These are phyloP conservation scores for Globisporangium emineosum DNA, from an alignment of 352 stramenopile species.

Conservation along the genomic window DNA sequence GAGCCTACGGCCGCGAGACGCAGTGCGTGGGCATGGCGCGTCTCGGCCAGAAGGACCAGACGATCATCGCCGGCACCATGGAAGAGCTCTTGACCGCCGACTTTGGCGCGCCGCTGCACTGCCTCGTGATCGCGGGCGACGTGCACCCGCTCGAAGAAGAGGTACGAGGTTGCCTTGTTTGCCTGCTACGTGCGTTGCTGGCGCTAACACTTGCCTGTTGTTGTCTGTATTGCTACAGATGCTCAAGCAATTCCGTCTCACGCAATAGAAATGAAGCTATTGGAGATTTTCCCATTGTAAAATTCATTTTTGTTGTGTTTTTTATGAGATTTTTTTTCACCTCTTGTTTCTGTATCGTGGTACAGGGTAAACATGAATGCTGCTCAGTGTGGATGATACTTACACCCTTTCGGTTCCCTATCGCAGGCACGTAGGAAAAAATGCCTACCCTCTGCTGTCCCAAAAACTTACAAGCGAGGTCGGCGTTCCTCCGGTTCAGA, in stretches of 20 bases:
- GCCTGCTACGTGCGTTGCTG: neutral
- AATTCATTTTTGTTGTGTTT: slow-evolving; percentile 1
- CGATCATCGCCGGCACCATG: slow-evolving; percentile 95
- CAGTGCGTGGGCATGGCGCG: slow-evolving; percentile 93
- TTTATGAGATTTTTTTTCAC: neutral
- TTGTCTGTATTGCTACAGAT: slow-evolving; percentile 29
- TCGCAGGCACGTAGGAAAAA: too few species aligned
- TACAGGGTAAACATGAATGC: too few species aligned
- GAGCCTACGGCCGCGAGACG: slow-evolving; percentile 81
- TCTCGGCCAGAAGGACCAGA: slow-evolving; percentile 90
- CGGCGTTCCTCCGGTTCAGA: too few species aligned
- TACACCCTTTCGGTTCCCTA: too few species aligned
- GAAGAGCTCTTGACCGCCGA: slow-evolving; percentile 92
- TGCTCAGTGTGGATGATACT: too few species aligned
- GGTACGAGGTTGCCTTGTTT: slow-evolving; percentile 42
- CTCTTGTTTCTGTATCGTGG: too few species aligned
- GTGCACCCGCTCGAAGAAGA: slow-evolving; percentile 96
- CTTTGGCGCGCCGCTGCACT: slow-evolving; percentile 96
- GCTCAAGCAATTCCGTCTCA: slow-evolving; percentile 59
- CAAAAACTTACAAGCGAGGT: too few species aligned
- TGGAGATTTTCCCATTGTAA: neutral
- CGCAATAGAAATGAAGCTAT: slow-evolving; percentile 25
- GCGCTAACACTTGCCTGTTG: neutral
- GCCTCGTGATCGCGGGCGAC: slow-evolving; percentile 94
- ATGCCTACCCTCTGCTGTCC: too few species aligned